These are phyloP conservation scores for Fusarium pilosicola DNA, from an alignment of 2,329 filamentous ascomycete genomes.

Conservation along the genomic window DNA sequence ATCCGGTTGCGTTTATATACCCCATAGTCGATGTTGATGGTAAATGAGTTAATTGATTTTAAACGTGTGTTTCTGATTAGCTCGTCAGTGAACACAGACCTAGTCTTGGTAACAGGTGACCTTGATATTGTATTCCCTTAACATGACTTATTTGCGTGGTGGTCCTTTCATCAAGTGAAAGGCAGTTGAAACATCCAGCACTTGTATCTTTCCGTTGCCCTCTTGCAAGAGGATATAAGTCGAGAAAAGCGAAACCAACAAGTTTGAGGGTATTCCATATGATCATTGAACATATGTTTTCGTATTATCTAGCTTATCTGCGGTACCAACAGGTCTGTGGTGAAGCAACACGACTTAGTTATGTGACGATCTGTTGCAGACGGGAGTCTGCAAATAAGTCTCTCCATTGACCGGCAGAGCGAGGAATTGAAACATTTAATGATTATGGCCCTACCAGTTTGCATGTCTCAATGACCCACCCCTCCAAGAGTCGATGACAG, in stretches of 20 bases:
- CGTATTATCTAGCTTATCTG: neutral
- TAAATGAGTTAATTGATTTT: neutral
- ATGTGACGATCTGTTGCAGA: neutral
- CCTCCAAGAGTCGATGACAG: neutral
- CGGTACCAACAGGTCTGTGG: neutral
- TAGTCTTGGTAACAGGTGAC: neutral
- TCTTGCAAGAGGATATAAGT: neutral
- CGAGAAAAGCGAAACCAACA: neutral
- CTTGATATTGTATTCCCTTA: neutral
- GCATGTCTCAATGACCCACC: neutral
- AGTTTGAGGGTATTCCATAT: neutral
- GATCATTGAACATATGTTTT: neutral
- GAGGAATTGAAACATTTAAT: neutral
- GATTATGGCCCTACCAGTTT: no score
- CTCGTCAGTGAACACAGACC: neutral
- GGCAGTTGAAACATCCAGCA: neutral
- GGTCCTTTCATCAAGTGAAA: neutral
- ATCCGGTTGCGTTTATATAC: constrained; percentile 16
- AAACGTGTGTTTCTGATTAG: neutral
- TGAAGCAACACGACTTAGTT: neutral
- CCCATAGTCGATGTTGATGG: constrained; percentile 1
- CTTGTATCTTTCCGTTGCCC: neutral
- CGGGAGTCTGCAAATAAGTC: neutral
- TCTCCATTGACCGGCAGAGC: neutral
- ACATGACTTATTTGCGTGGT: no score